Evolutionary conservation across 805 yeast genomes (phyloP), one percentile per base, ranked within the genome.

Genomic region (Clavispora fructus): DNA sequence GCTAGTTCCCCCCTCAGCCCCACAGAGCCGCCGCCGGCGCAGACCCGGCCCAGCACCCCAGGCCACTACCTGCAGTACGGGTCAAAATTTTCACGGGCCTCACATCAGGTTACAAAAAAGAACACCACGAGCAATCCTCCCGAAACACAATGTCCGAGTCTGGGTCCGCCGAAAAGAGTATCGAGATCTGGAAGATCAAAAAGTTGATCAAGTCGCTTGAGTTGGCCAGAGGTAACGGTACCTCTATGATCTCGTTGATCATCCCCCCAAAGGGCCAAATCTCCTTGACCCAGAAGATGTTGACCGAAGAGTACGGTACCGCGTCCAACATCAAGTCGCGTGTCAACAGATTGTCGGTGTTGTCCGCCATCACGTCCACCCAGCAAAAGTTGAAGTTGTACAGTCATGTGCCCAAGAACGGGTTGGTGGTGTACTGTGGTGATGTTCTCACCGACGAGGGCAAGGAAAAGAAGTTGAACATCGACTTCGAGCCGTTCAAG

Each of bases 161-260:
- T 40, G 57, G 51, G 50, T 96, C 89, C 56, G 68, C 68, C 2
- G 99, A 94, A 66, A 90, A 87, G 74, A 92, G 91, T 74, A 92
- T 94, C 65, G 96, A 94, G 75, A 91, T 94, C 76, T 94, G 99
- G 99, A 94, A 94, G 82, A 83, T 94, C 78, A 92, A 91, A 78
- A 94, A 94, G 73, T 78, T 89, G 69, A 74, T 91, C 78, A 87
- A 87, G 70, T 80, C 85, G 50, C 78, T 94, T 58, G 94, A 94
- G 65, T 74, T 73, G 60, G 98, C 98, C 44, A 82, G 97, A 68
- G 99, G 99, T 68, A 94, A 92, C 67, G 99, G 99, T 69, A 94
- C 99, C 40, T 94, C 99, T 23, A 94, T 94, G 98, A 94, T 94
- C 64, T 90, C 97, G 26, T 77, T 94, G 65, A 87, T 94, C 59